Evolutionary conservation across 306 rosid species (phyloP).

Genomic region (Quercus glauca): DNA sequence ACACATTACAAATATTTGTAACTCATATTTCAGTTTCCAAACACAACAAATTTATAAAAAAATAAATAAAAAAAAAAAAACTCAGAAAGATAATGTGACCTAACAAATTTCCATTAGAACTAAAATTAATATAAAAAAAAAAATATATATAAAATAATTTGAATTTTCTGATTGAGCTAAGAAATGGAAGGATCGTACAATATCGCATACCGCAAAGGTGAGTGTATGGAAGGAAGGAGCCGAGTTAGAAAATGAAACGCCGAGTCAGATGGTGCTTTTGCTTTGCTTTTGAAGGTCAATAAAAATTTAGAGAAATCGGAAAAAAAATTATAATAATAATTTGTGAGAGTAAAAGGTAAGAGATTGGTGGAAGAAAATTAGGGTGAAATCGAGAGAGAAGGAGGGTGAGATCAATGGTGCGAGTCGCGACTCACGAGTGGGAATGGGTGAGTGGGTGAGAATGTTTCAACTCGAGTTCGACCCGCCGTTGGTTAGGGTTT

Average conservation of each 20-base stretch:
- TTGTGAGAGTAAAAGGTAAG: slow-evolving; percentile 8
- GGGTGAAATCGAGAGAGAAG: slow-evolving; percentile 2
- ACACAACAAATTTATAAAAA: no score
- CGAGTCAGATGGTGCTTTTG: not conserved
- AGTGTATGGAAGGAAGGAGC: not conserved
- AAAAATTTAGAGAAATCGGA: not conserved
- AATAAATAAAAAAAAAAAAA: no score
- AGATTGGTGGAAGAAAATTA: slow-evolving; percentile 16
- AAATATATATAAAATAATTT: not conserved
- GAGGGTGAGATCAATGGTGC: slow-evolving; percentile 24
- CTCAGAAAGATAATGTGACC: no score
- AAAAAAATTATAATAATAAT: not conserved
- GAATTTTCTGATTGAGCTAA: not conserved
- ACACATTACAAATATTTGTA: no score
- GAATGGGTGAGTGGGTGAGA: slow-evolving; percentile 38
- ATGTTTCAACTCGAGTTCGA: slow-evolving; percentile 49
- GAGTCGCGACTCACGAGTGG: slow-evolving; percentile 70
- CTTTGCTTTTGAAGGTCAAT: not conserved
- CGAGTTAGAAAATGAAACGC: not conserved
- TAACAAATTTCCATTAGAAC: not conserved
- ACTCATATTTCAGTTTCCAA: no score
- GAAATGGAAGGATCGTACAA: not conserved
- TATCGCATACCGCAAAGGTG: not conserved
- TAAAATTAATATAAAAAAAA: not conserved
- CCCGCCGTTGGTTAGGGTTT: slow-evolving; percentile 59